Percentiles rank a stretch among this genome's conserved stretches.
Conservation (phyloP, 805 yeast species). For the Ogataea haglerorum region DNA sequence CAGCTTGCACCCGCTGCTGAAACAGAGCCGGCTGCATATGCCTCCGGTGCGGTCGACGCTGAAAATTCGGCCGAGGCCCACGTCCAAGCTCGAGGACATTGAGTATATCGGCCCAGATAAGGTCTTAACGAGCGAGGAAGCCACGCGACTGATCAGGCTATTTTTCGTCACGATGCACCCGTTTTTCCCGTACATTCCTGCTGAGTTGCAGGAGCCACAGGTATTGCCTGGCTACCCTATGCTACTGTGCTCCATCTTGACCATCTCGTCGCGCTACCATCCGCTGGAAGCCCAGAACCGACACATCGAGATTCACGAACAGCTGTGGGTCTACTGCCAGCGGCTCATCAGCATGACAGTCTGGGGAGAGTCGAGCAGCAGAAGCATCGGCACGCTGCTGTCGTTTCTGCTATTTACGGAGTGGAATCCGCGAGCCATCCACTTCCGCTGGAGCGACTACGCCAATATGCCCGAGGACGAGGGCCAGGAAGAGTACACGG, state of each 20-base stretch:
- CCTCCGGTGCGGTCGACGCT: constrained; percentile 42
- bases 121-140: constrained; percentile 61
- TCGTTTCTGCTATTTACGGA: constrained; percentile 85
- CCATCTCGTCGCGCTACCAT: constrained; percentile 78
- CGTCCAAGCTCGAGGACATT: constrained; percentile 50
- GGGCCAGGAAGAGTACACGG: constrained; percentile 50
- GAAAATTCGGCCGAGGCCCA: constrained; percentile 44
- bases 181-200: constrained; percentile 83
- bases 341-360: constrained; percentile 77
- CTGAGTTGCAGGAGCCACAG: constrained; percentile 62
- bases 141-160: constrained; percentile 50
- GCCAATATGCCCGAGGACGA: constrained; percentile 59
- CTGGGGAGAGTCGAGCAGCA: constrained; percentile 90
- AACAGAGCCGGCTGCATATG: constrained; percentile 33
- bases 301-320: constrained; percentile 67
- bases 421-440: constrained; percentile 95
- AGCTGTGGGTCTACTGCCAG: constrained; percentile 83
- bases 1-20: constrained; percentile 23
- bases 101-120: constrained; percentile 57
- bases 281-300: constrained; percentile 37
- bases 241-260: constrained; percentile 72
- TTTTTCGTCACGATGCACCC: constrained; percentile 84
- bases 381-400: constrained; percentile 82
- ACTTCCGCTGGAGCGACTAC: constrained; percentile 82
- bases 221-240: constrained; percentile 76